These are phyloP conservation scores for Acacia melanoxylon DNA, from an alignment of 306 rosid species.

Conservation along the genomic window DNA sequence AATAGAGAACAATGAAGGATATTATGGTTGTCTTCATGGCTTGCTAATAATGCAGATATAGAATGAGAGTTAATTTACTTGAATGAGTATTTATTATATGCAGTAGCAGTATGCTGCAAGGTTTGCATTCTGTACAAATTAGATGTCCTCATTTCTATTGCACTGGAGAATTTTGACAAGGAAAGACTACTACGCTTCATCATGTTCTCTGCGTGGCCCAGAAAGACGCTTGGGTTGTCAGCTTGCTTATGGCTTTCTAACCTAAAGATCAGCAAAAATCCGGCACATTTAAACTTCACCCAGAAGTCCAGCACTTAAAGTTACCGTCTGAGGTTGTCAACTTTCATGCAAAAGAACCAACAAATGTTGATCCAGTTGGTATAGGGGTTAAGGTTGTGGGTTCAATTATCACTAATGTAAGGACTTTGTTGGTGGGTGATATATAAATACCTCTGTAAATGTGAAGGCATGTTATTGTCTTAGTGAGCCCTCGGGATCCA, in stretches of 20 bases:
- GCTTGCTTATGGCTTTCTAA: not conserved
- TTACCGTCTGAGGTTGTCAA: conserved; percentile 8
- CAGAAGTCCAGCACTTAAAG: not conserved
- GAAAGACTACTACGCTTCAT: conserved; percentile 35
- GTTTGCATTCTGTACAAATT: conserved; percentile 14
- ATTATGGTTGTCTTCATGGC: conserved; percentile 42
- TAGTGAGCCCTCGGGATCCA: no score
- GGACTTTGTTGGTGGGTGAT: no score
- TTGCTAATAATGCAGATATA: conserved; percentile 28
- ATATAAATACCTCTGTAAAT: no score
- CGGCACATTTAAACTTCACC: not conserved
- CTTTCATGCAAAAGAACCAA: not conserved
- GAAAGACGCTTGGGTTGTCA: not conserved
- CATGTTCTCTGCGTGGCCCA: conserved; percentile 29
- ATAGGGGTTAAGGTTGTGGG: no score
- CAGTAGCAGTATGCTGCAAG: not conserved
- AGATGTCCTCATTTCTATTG: conserved; percentile 40
- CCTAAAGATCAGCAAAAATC: not conserved
- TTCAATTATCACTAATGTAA: no score
- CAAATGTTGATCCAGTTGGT: no score
- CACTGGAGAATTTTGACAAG: conserved; percentile 39
- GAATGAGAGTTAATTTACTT: not conserved
- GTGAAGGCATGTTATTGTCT: no score
- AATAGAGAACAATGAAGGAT: conserved; percentile 31
- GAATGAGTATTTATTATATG: conserved; percentile 14